phyloP scores from a whole-genome alignment of 345 rosid species.

The Lepidium sativum region DNA sequence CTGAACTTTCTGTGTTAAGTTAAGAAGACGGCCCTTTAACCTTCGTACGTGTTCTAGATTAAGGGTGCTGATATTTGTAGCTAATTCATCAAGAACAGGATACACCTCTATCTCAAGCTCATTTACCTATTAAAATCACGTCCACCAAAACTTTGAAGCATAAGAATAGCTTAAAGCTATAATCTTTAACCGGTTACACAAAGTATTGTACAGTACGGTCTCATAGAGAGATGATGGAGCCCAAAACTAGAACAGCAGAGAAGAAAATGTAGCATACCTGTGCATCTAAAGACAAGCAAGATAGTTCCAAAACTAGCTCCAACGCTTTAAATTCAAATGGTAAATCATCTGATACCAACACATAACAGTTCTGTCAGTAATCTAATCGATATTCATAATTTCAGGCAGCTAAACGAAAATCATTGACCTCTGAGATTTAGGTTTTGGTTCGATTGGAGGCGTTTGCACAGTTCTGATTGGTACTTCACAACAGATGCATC shows the following conservation, averaged over 20 bases:
- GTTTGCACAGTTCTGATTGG: slow-evolving; percentile 72
- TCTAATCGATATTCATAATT: neutral
- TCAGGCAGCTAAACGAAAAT: neutral
- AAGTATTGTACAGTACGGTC: neutral
- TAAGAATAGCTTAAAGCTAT: neutral
- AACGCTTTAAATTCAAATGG: slow-evolving; percentile 93
- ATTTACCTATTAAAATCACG: slow-evolving; percentile 48
- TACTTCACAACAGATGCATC: slow-evolving; percentile 69
- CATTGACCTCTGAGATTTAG: slow-evolving; percentile 40
- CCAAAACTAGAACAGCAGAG: neutral
- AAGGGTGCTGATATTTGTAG: slow-evolving; percentile 69
- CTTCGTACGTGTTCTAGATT: slow-evolving; percentile 87
- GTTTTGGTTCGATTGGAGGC: slow-evolving; percentile 58
- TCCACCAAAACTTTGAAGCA: slow-evolving; percentile 1
- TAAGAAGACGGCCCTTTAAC: slow-evolving; percentile 84
- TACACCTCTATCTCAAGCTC: slow-evolving; percentile 83
- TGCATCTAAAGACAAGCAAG: slow-evolving; percentile 82
- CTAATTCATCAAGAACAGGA: slow-evolving; percentile 85
- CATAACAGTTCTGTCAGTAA: slow-evolving; percentile 19
- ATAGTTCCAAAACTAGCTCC: slow-evolving; percentile 84
- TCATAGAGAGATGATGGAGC: neutral
- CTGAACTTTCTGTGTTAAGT: slow-evolving; percentile 89
- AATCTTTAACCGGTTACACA: neutral
- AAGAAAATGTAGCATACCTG: slow-evolving; percentile 45
- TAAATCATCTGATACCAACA: slow-evolving; percentile 68